A percentile compares a stretch with the other conserved stretches of the same genome.
Evolutionary conservation across 1,284 basidiomycete species (phyloP).

Genomic region (Boletus semigastroideus): DNA sequence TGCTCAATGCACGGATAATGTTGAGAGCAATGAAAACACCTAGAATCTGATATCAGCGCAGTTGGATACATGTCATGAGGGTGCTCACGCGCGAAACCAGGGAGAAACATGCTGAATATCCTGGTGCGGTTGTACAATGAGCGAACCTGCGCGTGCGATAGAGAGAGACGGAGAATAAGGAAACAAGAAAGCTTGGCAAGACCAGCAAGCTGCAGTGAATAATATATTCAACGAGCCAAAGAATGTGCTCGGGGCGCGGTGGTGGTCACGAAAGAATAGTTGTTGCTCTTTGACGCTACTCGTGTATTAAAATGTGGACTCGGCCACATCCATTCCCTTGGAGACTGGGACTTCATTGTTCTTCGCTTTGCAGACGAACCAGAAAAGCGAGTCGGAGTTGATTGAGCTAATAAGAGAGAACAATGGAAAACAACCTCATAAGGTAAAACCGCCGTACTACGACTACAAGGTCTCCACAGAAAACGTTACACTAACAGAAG

Average conservation of each 20-base stretch:
- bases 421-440: slow-evolving; percentile 26
- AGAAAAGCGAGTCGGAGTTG: slow-evolving; percentile 3
- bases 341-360: slow-evolving; percentile 29
- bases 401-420: no score
- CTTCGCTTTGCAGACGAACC: neutral
- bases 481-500: slow-evolving; percentile 4
- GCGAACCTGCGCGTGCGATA: slow-evolving; percentile 29
- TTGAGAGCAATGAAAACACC: slow-evolving; percentile 80
- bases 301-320: slow-evolving; percentile 6
- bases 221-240: neutral
- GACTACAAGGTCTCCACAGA: slow-evolving; percentile 9
- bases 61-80: neutral
- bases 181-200: slow-evolving; percentile 18
- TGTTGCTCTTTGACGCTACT: neutral
- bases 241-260: neutral
- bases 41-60: slow-evolving; percentile 25
- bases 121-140: slow-evolving; percentile 1
- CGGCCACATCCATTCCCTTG: slow-evolving; percentile 21
- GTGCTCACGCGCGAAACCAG: slow-evolving; percentile 51
- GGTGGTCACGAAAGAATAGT: slow-evolving; percentile 2
- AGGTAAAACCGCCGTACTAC: slow-evolving; percentile 13
- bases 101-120: slow-evolving; percentile 38
- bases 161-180: slow-evolving; percentile 2
- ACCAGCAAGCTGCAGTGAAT: slow-evolving; percentile 27
- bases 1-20: slow-evolving; percentile 69